phyloP scores from a whole-genome alignment of 2,329 filamentous ascomycete genomes.

The Hypoxylon sp. region DNA sequence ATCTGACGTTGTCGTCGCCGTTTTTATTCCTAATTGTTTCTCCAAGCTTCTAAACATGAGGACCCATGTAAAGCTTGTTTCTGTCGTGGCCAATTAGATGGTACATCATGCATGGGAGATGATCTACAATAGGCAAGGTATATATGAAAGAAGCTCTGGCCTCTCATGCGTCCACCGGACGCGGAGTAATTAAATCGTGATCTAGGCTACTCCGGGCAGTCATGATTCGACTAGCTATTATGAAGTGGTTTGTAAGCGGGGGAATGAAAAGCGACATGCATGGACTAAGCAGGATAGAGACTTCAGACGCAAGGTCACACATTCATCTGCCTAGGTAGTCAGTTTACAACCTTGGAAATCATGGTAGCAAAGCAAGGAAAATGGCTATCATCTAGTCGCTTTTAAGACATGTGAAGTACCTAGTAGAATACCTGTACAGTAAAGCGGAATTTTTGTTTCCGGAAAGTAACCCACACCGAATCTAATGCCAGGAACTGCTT shows the following conservation, averaged over 20 bases:
- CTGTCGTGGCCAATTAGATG: constrained; percentile 14
- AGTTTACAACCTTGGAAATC: background rate
- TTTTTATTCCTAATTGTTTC: constrained; percentile 6
- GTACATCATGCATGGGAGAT: background rate
- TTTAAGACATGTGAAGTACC: constrained; percentile 11
- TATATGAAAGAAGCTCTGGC: constrained; percentile 8
- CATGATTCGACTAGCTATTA: constrained; percentile 26
- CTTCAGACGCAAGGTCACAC: background rate
- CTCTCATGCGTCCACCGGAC: background rate
- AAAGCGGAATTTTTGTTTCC: constrained; percentile 22
- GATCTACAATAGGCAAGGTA: constrained; percentile 10
- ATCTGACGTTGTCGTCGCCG: background rate
- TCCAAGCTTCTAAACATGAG: constrained; percentile 4
- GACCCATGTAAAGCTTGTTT: constrained; percentile 20
- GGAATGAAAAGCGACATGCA: constrained; percentile 12
- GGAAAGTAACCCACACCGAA: constrained; percentile 11
- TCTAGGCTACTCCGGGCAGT: constrained; percentile 1
- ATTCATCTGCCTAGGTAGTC: background rate
- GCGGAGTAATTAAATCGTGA: constrained; percentile 30
- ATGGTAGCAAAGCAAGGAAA: constrained; percentile 9
- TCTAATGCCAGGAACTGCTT: constrained; percentile 14
- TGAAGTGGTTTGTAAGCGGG: constrained; percentile 33
- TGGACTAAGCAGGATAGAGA: constrained; percentile 19
- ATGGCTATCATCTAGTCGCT: background rate
- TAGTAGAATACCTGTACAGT: background rate